A percentile compares a stretch with the other conserved stretches of the same genome.
Evolutionary conservation across 2,329 filamentous ascomycete species (phyloP).

Genomic region (Scedosporium minutisporum): DNA sequence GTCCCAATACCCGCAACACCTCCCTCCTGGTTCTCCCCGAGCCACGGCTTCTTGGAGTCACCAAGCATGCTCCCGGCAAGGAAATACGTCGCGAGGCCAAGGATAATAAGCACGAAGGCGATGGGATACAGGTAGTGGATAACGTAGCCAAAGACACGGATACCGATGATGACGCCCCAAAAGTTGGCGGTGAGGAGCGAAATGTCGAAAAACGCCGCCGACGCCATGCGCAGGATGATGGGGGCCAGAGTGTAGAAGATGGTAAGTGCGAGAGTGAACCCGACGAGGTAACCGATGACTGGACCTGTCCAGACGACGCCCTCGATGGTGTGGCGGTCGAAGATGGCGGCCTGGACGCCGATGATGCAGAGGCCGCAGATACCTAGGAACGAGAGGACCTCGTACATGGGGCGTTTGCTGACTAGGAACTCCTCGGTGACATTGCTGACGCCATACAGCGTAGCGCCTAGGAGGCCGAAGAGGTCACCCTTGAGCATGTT

Average conservation of each 20-base stretch:
- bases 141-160: conserved; percentile 68
- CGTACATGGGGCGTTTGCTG: conserved; percentile 75
- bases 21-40: conserved; percentile 75
- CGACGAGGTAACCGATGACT: conserved; percentile 74
- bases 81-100: conserved; percentile 83
- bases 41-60: conserved; percentile 90
- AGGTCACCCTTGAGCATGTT: conserved; percentile 83
- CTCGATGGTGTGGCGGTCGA: conserved; percentile 68
- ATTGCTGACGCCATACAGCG: conserved; percentile 84
- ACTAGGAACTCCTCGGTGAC: conserved; percentile 93
- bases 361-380: conserved; percentile 87
- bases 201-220: conserved; percentile 94
- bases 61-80: conserved; percentile 71
- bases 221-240: conserved; percentile 78
- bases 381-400: conserved; percentile 84
- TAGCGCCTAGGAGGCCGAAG: conserved; percentile 81
- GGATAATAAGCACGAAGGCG: conserved; percentile 84
- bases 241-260: conserved; percentile 86
- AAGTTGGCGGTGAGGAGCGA: conserved; percentile 90
- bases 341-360: conserved; percentile 81
- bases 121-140: conserved; percentile 92
- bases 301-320: conserved; percentile 53
- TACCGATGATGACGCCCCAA: conserved; percentile 90
- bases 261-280: conserved; percentile 74
- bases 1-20: conserved; percentile 77